phyloP scores from a whole-genome alignment of 2,329 filamentous ascomycete genomes.

The Calycina herbarum region DNA sequence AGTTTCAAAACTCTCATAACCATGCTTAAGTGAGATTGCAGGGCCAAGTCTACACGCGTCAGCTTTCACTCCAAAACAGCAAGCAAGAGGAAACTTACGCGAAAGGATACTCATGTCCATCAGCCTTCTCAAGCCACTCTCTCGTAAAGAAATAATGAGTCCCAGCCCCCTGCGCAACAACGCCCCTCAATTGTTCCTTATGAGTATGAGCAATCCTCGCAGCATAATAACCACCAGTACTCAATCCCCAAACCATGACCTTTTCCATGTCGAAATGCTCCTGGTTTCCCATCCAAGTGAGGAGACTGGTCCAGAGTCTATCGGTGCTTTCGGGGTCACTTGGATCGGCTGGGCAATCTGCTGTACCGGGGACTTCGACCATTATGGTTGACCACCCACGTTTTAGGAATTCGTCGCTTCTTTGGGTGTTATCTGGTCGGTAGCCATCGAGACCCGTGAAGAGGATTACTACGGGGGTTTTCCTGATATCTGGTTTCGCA shows the following conservation, averaged over 20 bases:
- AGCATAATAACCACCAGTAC: slow-evolving; percentile 68
- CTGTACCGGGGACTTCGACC: slow-evolving; percentile 66
- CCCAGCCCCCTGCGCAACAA: slow-evolving; percentile 63
- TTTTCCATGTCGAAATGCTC: slow-evolving; percentile 55
- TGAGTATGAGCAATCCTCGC: slow-evolving; percentile 70
- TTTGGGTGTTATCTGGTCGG: slow-evolving; percentile 60
- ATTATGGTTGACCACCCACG: slow-evolving; percentile 65
- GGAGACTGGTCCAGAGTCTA: slow-evolving; percentile 60
- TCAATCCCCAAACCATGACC: slow-evolving; percentile 64
- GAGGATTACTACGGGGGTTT: slow-evolving; percentile 52
- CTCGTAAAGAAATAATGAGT: slow-evolving; percentile 60
- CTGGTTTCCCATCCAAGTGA: slow-evolving; percentile 58
- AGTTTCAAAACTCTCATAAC: slow-evolving; percentile 56
- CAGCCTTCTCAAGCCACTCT: slow-evolving; percentile 60
- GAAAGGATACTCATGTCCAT: slow-evolving; percentile 68
- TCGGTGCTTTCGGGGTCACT: slow-evolving; percentile 60
- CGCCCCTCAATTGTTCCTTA: slow-evolving; percentile 50
- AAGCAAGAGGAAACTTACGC: slow-evolving; percentile 37
- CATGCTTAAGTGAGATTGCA: slow-evolving; percentile 62
- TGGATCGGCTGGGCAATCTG: slow-evolving; percentile 65
- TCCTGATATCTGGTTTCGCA: slow-evolving; percentile 39
- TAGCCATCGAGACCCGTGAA: slow-evolving; percentile 65
- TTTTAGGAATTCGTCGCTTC: slow-evolving; percentile 60
- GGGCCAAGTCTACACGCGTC: slow-evolving; percentile 46
- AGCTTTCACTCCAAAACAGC: neutral